Conservation (phyloP, 2,329 filamentous ascomycete species). For the Ophiostoma sp. region DNA sequence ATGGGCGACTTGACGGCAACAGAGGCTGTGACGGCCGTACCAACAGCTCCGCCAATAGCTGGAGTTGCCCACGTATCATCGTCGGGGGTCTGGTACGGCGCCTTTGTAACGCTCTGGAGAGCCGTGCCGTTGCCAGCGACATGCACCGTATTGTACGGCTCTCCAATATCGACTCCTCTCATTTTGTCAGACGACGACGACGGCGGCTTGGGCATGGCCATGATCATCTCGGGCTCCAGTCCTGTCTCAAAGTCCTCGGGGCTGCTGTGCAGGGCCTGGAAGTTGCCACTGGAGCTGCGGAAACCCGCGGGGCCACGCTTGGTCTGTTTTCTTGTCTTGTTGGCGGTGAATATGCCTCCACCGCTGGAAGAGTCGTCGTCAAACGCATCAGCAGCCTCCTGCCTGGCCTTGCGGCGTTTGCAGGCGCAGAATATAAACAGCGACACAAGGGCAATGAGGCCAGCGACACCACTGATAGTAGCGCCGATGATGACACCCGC, state of each 20-base stretch:
- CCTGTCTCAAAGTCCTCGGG: constrained; percentile 34
- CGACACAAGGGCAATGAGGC: constrained; percentile 40
- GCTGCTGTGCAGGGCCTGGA: constrained; percentile 38
- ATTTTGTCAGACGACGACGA: neutral
- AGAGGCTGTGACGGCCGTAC: neutral
- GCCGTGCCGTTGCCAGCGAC: neutral
- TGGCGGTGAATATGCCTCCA: constrained; percentile 31
- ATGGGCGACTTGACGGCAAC: constrained; percentile 18
- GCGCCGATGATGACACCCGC: constrained; percentile 52
- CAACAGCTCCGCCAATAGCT: constrained; percentile 2
- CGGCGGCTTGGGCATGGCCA: constrained; percentile 11
- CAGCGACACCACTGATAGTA: constrained; percentile 47
- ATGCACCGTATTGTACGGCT: neutral
- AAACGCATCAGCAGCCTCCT: neutral
- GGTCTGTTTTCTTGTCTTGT: neutral
- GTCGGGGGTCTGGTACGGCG: neutral
- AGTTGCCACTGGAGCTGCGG: constrained; percentile 31
- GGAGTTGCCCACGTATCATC: constrained; percentile 17
- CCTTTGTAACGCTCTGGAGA: neutral
- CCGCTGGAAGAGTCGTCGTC: neutral
- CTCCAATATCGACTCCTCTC: neutral
- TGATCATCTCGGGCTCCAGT: constrained; percentile 22
- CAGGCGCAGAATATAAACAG: constrained; percentile 41
- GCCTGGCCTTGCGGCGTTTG: constrained; percentile 32
- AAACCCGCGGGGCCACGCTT: neutral